A percentile compares a stretch with the other conserved stretches of the same genome.
These are phyloP conservation scores for Pistacia vera DNA, from an alignment of 345 rosid species.

Conservation along the genomic window DNA sequence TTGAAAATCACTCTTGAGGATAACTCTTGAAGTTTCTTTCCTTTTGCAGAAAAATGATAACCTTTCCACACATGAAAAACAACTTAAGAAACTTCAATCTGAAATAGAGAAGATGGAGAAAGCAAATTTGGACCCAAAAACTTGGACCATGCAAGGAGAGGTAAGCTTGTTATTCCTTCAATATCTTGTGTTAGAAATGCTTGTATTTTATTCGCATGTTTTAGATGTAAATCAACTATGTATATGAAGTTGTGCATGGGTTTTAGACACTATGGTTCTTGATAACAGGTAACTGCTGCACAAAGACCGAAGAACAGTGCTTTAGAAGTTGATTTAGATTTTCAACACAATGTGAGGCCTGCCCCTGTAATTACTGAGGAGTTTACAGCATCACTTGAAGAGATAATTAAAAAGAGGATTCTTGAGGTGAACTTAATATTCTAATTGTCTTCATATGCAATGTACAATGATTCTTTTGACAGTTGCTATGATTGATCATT, in stretches of 20 bases:
- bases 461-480: background rate
- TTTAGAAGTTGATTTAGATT: conserved; percentile 91
- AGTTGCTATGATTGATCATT: background rate
- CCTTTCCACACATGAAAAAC: conserved; percentile 84
- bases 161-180: conserved; percentile 32
- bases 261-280: conserved; percentile 9
- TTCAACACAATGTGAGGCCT: conserved; percentile 94
- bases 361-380: conserved; percentile 96
- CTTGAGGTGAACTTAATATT: conserved; percentile 51
- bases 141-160: conserved; percentile 99
- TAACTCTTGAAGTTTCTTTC: conserved; percentile 1
- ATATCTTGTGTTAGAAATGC: background rate
- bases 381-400: conserved; percentile 84
- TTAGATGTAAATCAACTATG: background rate
- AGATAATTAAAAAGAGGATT: conserved; percentile 75
- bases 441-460: too few relatives aligned
- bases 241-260: background rate
- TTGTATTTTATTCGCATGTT: background rate
- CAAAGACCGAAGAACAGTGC: conserved; percentile 95
- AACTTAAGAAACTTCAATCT: conserved; percentile 53
- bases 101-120: conserved; percentile 85
- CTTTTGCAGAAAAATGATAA: conserved; percentile 44
- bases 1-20: conserved; percentile 10
- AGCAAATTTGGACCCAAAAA: conserved; percentile 81
- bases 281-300: conserved; percentile 74